Evolutionary conservation across 345 rosid species (phyloP), one percentile per base, ranked within the genome.

Genomic region (Euphorbia lathyris): DNA sequence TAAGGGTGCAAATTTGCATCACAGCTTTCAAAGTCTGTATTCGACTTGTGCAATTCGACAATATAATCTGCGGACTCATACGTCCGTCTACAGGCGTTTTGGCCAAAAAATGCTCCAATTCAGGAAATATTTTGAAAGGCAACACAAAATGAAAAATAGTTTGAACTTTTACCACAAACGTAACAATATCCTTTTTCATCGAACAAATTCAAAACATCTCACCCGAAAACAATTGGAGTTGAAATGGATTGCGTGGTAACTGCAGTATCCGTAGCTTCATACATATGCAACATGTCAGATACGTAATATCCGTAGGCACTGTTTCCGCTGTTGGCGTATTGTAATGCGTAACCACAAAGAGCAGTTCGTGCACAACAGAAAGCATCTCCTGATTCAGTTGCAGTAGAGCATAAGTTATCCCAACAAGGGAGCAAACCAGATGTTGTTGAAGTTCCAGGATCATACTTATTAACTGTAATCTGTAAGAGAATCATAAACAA

Each of bases 281-380:
- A 78, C 16, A 90, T 82, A 50, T 87, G 87, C 72, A 95, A 66
- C 60, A 80, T 47, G 78, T 96, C 99, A 1, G 91, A 76, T 43
- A 92, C 93, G 66, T 96, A 96, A 71, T 90, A 86, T 38, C 99
- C 99, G 0, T 91, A 83, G n/a, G 97, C 86, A 72, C n/a, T n/a
- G n/a, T 97, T 90, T 26, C 99, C 99, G 74, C 92, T 97, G n/a
- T n/a, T n/a, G 10, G 96, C 94, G 22, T 96, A 96, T 71, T 96
- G 92, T 79, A 96, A 96, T 4, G 86, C 67, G 73, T 87, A 96
- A 76, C 86, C 74, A 38, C 99, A 96, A 25, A 72, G 86, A 45
- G 86, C 86, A 71, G 50, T 84, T 80, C 75, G 79, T 61, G 81
- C 55, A 48, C 88, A 78, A 81, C 99, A 96, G 19, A 75, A 66